phyloP scores from a whole-genome alignment of 768 basidiomycete species.

The Lentinula detonsa region DNA sequence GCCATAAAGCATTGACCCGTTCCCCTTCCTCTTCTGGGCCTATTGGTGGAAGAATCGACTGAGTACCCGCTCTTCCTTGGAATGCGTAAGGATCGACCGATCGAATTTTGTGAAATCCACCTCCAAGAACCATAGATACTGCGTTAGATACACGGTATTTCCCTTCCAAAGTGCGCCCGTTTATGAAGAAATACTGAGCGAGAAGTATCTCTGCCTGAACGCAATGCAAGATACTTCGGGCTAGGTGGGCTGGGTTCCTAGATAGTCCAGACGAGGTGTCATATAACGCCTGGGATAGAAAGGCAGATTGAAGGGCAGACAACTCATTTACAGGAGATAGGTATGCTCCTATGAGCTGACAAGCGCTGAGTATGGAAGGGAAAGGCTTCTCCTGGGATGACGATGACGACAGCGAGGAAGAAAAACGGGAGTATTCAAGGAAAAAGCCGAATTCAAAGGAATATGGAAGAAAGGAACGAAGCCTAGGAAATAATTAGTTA shows the following conservation, averaged over 20 bases:
- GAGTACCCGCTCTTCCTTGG: constrained; percentile 6
- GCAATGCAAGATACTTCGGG: constrained; percentile 22
- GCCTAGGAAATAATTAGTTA: not conserved
- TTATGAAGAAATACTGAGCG: constrained; percentile 36
- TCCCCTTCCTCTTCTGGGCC: constrained; percentile 29
- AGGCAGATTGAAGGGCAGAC: constrained; percentile 9
- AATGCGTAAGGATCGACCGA: constrained; percentile 7
- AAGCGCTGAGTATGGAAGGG: constrained; percentile 11
- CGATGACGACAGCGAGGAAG: constrained; percentile 19
- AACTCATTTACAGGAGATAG: constrained; percentile 12
- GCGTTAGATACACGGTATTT: constrained; percentile 35
- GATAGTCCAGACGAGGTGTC: constrained; percentile 11
- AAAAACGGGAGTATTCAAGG: constrained; percentile 34
- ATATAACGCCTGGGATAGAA: constrained; percentile 13
- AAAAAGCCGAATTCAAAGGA: constrained; percentile 39
- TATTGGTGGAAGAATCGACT: constrained; percentile 20
- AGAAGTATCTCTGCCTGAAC: constrained; percentile 39
- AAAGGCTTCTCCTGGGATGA: constrained; percentile 11
- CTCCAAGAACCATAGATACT: constrained; percentile 23
- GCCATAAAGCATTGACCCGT: constrained; percentile 31
- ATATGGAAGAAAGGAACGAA: constrained; percentile 13
- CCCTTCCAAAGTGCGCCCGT: constrained; percentile 36
- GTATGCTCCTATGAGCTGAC: constrained; percentile 14
- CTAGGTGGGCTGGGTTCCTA: constrained; percentile 18
- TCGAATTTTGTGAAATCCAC: constrained; percentile 23